Percentiles rank a stretch among this genome's conserved stretches.
phyloP scores from a whole-genome alignment of 1,284 basidiomycete species.

The Marasmius fiardii region DNA sequence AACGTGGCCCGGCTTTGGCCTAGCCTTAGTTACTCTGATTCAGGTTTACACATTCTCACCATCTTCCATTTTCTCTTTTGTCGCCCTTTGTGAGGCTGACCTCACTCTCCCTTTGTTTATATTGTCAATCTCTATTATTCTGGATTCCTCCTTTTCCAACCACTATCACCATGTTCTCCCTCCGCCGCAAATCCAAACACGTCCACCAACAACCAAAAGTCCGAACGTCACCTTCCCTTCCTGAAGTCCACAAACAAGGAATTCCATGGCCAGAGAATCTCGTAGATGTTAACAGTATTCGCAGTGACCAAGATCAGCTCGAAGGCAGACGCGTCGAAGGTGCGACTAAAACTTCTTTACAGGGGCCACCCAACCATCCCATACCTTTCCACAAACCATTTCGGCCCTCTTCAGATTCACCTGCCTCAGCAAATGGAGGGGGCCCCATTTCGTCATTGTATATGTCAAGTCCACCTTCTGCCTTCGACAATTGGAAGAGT shows the following conservation, averaged over 20 bases:
- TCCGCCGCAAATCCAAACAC: conserved; percentile 65
- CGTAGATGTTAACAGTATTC: conserved; percentile 63
- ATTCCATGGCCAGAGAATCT: conserved; percentile 80
- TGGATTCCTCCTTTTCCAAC: conserved; percentile 16
- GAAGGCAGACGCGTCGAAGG: conserved; percentile 40
- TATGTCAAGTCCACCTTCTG: conserved; percentile 55
- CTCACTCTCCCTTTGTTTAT: conserved; percentile 5
- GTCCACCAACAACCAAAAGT: conserved; percentile 43
- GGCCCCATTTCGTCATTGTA: conserved; percentile 66
- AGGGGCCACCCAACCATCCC: conserved; percentile 39
- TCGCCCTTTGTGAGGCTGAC: conserved; percentile 3
- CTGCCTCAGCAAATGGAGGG: conserved; percentile 34
- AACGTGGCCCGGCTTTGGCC: no score
- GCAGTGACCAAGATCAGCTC: conserved; percentile 37
- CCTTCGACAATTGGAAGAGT: conserved; percentile 46
- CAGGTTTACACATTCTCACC: conserved; percentile 1
- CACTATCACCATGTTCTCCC: conserved; percentile 60
- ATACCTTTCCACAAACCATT: conserved; percentile 81
- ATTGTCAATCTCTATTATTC: conserved; percentile 17
- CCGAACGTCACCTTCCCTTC: conserved; percentile 69
- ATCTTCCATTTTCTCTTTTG: conserved; percentile 10
- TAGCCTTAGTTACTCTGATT: no score
- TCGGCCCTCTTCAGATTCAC: conserved; percentile 34
- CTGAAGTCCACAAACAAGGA: conserved; percentile 65
- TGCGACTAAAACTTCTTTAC: conserved; percentile 63